Evolutionary conservation across 2,329 filamentous ascomycete genomes (phyloP), one percentile per base, ranked within the genome.

Genomic region (Neopestalotiopsis sp.): DNA sequence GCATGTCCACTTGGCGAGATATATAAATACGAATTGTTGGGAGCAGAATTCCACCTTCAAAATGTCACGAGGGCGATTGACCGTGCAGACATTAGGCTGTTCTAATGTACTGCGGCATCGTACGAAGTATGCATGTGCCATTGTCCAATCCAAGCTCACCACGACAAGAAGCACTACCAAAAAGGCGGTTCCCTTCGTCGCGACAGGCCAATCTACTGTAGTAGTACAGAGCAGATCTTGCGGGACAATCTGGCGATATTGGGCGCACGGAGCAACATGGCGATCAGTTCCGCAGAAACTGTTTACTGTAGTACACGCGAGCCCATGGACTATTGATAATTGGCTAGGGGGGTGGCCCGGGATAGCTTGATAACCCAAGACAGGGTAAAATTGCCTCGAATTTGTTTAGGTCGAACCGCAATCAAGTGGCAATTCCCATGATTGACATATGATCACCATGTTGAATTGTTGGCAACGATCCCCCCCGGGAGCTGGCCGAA

Each of bases 211-310:
- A 12, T 62, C 20, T 38, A 32, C 59, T 28, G 24, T 28, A 28
- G 24, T 28, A 28, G 24, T 28, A 28, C 24, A 28, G 32, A 42
- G 17, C 32, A 40, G 59, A 62, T 30, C 30, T 30, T 17, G 24
- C 28, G 12, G 20, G 34, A 20, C 32, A 17, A 20, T 62, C 59
- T 34, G 59, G 34, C 59, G 20, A 62, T 24, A 38, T 14, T 38
- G 17, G 30, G 59, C 14, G 59, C 59, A 38, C 59, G 59, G 59
- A 62, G 59, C 59, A 62, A 12, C 10, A 62, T 62, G 59, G 32
- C 30, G 59, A 62, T 40, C 59, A 62, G 30, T 40, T 40, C 32
- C n/a, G 30, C 30, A 62, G 30, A 62, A 30, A 24, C 30, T 40
- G n/a, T 40, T 17, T 34, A 28, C 24, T 28, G 24, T 28, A 28